Base-by-base conservation (phyloP, 2,329 filamentous ascomycete species). In the Scedosporium minutisporum region DNA sequence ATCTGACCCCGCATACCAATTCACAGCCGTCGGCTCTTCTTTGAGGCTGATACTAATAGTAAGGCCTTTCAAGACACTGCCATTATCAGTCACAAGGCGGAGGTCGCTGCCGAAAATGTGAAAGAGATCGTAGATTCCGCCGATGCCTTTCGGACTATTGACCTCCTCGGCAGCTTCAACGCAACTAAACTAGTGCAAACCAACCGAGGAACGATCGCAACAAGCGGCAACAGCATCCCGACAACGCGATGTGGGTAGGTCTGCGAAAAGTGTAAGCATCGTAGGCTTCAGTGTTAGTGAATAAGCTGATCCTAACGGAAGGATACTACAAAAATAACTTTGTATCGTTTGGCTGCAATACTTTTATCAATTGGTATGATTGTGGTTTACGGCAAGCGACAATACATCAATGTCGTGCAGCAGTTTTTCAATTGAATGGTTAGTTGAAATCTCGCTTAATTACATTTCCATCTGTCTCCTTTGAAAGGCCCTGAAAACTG, bases 131-230 rank as follows among this genome's bases (percentile, higher is more conserved):
- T 33, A 6, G 29, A 7, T 33, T 6, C 29, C 29, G 6, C 6
- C 7, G 9, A 33, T 33, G 29, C 7, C 29, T 33, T 6, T 33
- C 29, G 7, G 9, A 9, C 29, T 33, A 6, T 62, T 9, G 60
- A 62, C 29, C 60, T 62, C 5, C 29, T 62, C 7, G 60, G 60
- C 16, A 55, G 46, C 4, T 62, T 38, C 60, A 57, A 62, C 60
- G 41, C 60, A 16, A 42, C 38, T 29, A 62, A 62, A 6, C 60
- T 6, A 38, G 46, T 4, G 29, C 33, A 42, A 48, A 29, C 38
- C 48, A 55, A 16, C 29, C 38, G 44, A 57, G 38, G 25, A 62
- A 53, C 60, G n/a, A 51, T 3, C 46, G 60, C 10, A 27, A 48
- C 5, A n/a, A 42, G 27, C 57, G 57, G 16, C 57, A 55, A 48